Evolutionary conservation across 371 early-diverging fungal genomes (phyloP).

Genomic region (Saksenaea vasiformis): DNA sequence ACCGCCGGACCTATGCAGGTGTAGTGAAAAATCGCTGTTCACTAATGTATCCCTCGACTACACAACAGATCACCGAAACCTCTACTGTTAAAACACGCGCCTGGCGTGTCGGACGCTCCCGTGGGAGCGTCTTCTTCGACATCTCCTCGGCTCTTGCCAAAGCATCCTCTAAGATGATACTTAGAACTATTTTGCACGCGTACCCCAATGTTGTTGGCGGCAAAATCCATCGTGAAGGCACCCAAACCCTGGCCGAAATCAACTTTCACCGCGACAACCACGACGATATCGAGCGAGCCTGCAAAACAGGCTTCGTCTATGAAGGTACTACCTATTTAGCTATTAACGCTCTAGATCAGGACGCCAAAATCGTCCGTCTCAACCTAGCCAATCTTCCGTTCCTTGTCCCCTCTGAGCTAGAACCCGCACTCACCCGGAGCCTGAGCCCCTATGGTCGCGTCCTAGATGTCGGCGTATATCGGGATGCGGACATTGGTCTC

Average conservation of each 20-base stretch:
- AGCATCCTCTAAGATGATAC: too few species aligned
- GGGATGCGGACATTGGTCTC: neutral
- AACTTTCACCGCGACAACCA: neutral
- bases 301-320: neutral
- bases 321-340: neutral
- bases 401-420: neutral
- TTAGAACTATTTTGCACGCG: too few species aligned
- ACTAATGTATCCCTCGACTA: neutral
- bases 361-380: neutral
- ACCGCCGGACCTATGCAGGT: neutral
- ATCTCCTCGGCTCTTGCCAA: too few species aligned
- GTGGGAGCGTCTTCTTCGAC: too few species aligned
- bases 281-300: neutral
- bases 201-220: too few species aligned
- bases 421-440: neutral
- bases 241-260: neutral
- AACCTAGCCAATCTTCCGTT: neutral
- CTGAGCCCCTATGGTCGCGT: neutral
- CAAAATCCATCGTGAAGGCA: too few species aligned
- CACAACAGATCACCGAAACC: too few species aligned
- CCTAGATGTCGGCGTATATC: neutral
- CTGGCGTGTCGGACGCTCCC: too few species aligned
- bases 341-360: neutral
- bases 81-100: too few species aligned
- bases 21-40: neutral